These are phyloP conservation scores for Wickerhamiella australiensis DNA, from an alignment of 805 yeast species.

Conservation along the genomic window DNA sequence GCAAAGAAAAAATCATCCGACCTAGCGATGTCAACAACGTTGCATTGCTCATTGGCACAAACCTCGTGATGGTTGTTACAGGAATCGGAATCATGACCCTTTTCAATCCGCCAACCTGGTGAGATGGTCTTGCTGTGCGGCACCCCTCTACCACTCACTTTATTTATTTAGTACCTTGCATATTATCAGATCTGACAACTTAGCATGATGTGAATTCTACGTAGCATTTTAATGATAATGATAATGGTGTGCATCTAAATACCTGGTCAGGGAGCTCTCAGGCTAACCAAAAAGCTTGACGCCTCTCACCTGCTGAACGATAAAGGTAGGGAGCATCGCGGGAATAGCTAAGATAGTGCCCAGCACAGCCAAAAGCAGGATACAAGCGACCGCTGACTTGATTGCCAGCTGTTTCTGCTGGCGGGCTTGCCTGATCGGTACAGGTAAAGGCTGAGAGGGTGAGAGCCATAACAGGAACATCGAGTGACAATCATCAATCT, in stretches of 20 bases:
- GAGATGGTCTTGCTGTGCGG: conserved; percentile 11
- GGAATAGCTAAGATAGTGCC: conserved; percentile 7
- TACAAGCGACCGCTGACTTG: conserved; percentile 10
- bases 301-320: neutral
- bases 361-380: conserved; percentile 6
- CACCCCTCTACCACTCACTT: neutral
- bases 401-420: conserved; percentile 38
- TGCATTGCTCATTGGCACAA: conserved; percentile 19
- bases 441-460: conserved; percentile 75
- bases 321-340: neutral
- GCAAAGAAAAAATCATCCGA: conserved; percentile 10
- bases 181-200: neutral
- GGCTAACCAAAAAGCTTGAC: neutral
- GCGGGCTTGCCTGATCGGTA: conserved; percentile 74
- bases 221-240: conserved; percentile 1
- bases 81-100: conserved; percentile 23
- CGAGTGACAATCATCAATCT: conserved; percentile 82
- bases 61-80: conserved; percentile 19
- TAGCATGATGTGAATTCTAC: neutral
- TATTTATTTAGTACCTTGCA: neutral
- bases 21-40: conserved; percentile 17
- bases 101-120: conserved; percentile 22
- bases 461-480: conserved; percentile 91
- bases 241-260: too few species aligned
- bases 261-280: too few species aligned